A percentile compares a stretch with the other conserved stretches of the same genome.
phyloP scores from a whole-genome alignment of 139 green algal species.

The Closterium sp. region DNA sequence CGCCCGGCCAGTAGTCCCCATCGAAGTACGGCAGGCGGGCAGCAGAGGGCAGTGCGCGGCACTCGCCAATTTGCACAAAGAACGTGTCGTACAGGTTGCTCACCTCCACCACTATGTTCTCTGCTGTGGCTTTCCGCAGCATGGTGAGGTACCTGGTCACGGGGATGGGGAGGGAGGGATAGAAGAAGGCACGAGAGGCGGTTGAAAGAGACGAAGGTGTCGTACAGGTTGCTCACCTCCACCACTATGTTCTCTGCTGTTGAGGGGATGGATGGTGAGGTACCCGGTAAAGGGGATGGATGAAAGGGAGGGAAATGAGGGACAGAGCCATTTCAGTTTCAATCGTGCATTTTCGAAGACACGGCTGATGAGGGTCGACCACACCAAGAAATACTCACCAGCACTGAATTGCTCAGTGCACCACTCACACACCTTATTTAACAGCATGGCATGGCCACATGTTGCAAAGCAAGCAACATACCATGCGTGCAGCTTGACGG shows the following conservation, averaged over 20 bases:
- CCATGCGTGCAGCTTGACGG: slow-evolving; percentile 87
- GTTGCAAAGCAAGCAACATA: too few relatives aligned
- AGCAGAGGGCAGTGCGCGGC: slow-evolving; percentile 52
- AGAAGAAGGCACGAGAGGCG: too few relatives aligned
- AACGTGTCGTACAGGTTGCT: slow-evolving; percentile 93
- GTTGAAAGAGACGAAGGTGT: not conserved
- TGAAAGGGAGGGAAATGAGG: not conserved
- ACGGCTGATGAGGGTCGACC: too few relatives aligned
- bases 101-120: slow-evolving; percentile 76
- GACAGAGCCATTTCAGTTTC: too few relatives aligned
- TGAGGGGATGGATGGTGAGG: too few relatives aligned
- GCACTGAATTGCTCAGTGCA: not conserved
- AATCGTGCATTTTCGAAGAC: too few relatives aligned
- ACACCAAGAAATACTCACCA: too few relatives aligned
- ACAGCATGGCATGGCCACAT: too few relatives aligned
- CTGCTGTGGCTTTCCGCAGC: slow-evolving; percentile 69
- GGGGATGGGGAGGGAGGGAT: not conserved
- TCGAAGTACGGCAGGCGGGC: slow-evolving; percentile 93
- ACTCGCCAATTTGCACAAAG: slow-evolving; percentile 76
- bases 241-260: too few relatives aligned
- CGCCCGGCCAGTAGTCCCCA: slow-evolving; percentile 97
- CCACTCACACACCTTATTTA: too few relatives aligned
- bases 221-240: not conserved
- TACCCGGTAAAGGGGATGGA: too few relatives aligned
- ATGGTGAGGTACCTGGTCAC: slow-evolving; percentile 75